These are phyloP conservation scores for Tetrapisispora nanseiensis DNA, from an alignment of 805 yeast genomes.

Conservation along the genomic window DNA sequence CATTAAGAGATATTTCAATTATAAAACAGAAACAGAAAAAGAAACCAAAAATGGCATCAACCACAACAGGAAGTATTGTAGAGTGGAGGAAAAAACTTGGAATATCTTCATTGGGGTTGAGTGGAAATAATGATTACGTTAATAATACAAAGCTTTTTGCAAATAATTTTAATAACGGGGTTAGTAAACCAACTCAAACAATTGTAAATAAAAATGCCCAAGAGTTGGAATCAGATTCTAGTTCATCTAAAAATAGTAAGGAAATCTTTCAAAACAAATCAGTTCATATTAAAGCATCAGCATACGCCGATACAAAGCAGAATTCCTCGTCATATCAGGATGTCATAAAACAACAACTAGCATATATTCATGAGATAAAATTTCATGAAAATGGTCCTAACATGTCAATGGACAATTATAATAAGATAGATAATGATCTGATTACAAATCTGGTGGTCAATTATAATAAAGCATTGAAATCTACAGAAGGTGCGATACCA, in stretches of 20 bases:
- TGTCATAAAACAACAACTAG: conserved; percentile 22
- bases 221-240: not conserved
- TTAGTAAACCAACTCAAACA: no score
- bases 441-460: conserved; percentile 17
- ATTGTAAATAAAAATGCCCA: no score
- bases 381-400: conserved; percentile 18
- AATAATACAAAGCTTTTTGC: not conserved
- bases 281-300: no score
- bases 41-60: conserved; percentile 23
- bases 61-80: conserved; percentile 28
- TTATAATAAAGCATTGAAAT: conserved; percentile 8
- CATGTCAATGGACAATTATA: conserved; percentile 17
- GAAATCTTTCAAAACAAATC: not conserved
- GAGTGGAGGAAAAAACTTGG: conserved; percentile 31
- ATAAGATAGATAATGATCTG: conserved; percentile 19
- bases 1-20: conserved; percentile 21
- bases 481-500: conserved; percentile 4
- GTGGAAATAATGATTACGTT: not conserved
- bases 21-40: conserved; percentile 17
- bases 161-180: not conserved
- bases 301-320: not conserved
- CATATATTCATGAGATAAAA: conserved; percentile 21
- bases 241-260: no score
- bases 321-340: not conserved
- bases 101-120: conserved; percentile 10